phyloP scores from a whole-genome alignment of 495 filamentous ascomycete species.

The Penicillium manginii region DNA sequence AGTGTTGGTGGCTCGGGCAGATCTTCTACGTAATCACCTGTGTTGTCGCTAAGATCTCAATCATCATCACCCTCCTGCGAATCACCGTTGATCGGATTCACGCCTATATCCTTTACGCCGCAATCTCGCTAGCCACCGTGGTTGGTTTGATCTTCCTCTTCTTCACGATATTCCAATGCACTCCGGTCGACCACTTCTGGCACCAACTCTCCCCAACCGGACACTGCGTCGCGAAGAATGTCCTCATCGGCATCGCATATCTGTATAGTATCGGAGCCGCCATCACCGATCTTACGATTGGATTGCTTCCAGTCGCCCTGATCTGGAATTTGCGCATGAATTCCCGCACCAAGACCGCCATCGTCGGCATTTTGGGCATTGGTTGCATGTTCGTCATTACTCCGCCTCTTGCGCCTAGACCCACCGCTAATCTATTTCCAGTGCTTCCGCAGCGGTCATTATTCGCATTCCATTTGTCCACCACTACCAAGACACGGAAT shows the following conservation, averaged over 20 bases:
- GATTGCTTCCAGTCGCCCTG: slow-evolving; percentile 34
- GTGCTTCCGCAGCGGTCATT: slow-evolving; percentile 40
- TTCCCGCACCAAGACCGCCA: slow-evolving; percentile 30
- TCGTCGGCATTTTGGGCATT: slow-evolving; percentile 34
- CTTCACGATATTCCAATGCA: slow-evolving; percentile 42
- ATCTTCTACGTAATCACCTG: slow-evolving; percentile 40
- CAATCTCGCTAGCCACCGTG: slow-evolving; percentile 26
- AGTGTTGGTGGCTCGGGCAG: slow-evolving; percentile 42
- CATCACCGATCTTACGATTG: slow-evolving; percentile 42
- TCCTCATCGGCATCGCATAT: slow-evolving; percentile 35
- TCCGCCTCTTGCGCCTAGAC: slow-evolving; percentile 4
- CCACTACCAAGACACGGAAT: slow-evolving; percentile 29
- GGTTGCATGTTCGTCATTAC: slow-evolving; percentile 34
- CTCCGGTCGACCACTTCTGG: slow-evolving; percentile 40
- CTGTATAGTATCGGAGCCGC: slow-evolving; percentile 41
- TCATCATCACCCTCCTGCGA: slow-evolving; percentile 42
- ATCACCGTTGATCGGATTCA: slow-evolving; percentile 36
- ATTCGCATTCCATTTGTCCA: slow-evolving; percentile 40
- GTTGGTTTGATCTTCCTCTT: slow-evolving; percentile 36
- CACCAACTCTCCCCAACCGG: slow-evolving; percentile 25
- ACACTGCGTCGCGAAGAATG: slow-evolving; percentile 28
- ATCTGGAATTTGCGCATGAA: slow-evolving; percentile 38
- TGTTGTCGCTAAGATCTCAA: slow-evolving; percentile 38
- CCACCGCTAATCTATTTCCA: slow-evolving; percentile 18
- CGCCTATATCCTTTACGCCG: slow-evolving; percentile 34